Evolutionary conservation across 805 yeast species (phyloP).

Genomic region (Saccharomycopsis sp.): DNA sequence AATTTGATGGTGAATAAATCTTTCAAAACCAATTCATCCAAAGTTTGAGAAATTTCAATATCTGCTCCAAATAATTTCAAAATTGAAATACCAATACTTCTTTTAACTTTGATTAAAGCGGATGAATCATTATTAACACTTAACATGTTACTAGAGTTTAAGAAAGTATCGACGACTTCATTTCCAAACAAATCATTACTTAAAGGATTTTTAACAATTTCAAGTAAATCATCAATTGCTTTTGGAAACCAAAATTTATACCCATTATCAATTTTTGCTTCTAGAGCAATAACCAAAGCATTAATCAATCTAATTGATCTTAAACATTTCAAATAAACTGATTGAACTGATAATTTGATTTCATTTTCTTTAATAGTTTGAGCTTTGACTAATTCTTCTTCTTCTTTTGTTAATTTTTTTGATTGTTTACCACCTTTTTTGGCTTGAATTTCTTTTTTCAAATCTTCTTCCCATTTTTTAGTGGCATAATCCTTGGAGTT

Average conservation of each 20-base stretch:
- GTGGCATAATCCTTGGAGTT: conserved; percentile 81
- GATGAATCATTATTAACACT: conserved; percentile 23
- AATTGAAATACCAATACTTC: conserved; percentile 58
- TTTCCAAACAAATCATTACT: conserved; percentile 31
- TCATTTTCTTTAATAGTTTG: conserved; percentile 53
- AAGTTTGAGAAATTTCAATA: conserved; percentile 32
- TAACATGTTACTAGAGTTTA: conserved; percentile 42
- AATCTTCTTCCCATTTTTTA: conserved; percentile 78
- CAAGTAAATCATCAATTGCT: conserved; percentile 42
- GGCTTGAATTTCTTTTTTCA: conserved; percentile 62
- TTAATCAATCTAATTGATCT: conserved; percentile 45
- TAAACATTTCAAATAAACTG: conserved; percentile 27
- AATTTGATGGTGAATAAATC: conserved; percentile 69
- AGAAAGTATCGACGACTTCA: conserved; percentile 38
- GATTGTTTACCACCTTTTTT: conserved; percentile 30
- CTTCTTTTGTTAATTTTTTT: conserved; percentile 68
- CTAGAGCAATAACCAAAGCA: conserved; percentile 32
- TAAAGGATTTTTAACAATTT: conserved; percentile 27
- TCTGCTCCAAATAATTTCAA: conserved; percentile 42
- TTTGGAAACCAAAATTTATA: conserved; percentile 59
- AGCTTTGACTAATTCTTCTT: conserved; percentile 48
- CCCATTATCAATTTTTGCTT: conserved; percentile 56
- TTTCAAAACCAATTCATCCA: conserved; percentile 46
- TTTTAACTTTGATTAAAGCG: conserved; percentile 40
- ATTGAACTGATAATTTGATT: conserved; percentile 39